These are phyloP conservation scores for Brettanomyces nanus DNA, from an alignment of 805 yeast genomes.

Conservation along the genomic window DNA sequence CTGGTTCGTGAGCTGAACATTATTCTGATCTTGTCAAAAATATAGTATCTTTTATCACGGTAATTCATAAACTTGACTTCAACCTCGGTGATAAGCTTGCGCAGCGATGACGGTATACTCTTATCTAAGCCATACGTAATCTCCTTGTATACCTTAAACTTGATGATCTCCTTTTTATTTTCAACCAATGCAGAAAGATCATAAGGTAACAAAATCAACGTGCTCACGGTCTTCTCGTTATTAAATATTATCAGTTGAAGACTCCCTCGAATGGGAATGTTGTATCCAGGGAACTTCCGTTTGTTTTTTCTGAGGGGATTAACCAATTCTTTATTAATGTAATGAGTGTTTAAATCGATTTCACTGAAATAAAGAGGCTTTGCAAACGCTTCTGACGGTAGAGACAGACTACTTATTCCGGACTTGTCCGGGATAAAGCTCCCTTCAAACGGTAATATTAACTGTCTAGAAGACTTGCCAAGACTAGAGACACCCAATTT, in stretches of 20 bases:
- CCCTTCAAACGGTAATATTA: constrained; percentile 19
- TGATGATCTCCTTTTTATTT: constrained; percentile 22
- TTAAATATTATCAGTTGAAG: constrained; percentile 25
- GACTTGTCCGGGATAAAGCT: constrained; percentile 11
- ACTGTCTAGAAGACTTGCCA: constrained; percentile 6
- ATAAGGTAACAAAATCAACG: constrained; percentile 20
- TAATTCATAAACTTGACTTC: constrained; percentile 22
- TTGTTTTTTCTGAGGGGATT: constrained; percentile 5
- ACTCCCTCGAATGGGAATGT: constrained; percentile 19
- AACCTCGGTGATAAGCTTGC: constrained; percentile 18
- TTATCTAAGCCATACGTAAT: constrained; percentile 15
- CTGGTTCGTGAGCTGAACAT: constrained; percentile 19
- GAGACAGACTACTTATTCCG: neutral
- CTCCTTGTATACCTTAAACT: constrained; percentile 16
- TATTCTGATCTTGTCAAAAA: constrained; percentile 24
- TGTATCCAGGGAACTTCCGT: constrained; percentile 24
- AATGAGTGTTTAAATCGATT: constrained; percentile 21
- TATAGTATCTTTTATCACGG: constrained; percentile 17
- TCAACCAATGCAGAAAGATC: constrained; percentile 16
- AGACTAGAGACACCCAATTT: constrained; percentile 17
- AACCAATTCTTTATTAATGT: constrained; percentile 13
- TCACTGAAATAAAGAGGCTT: constrained; percentile 26
- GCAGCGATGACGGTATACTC: neutral
- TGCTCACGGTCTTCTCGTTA: constrained; percentile 20
- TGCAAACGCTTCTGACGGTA: neutral